Conservation (phyloP, 1,139 yeast species). For the Suhomyces wounanorum region DNA sequence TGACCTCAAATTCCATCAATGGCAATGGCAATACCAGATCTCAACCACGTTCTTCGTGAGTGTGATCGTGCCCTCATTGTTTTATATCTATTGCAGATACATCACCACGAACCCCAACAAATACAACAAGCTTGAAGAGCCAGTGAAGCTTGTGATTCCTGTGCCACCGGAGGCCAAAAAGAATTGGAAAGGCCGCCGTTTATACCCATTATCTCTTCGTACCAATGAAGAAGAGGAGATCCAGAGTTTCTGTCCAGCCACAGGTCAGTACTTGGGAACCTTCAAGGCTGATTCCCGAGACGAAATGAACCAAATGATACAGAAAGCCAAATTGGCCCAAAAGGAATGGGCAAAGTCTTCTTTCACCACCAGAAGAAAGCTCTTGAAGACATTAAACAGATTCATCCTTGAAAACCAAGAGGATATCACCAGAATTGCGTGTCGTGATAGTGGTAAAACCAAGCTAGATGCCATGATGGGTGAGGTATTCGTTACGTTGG, state of each 20-base stretch:
- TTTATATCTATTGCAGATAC: constrained; percentile 41
- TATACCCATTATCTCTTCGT: constrained; percentile 58
- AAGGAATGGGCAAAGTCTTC: constrained; percentile 57
- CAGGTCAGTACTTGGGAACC: constrained; percentile 83
- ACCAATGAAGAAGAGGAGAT: constrained; percentile 64
- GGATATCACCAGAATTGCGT: constrained; percentile 84
- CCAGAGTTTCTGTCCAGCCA: constrained; percentile 93
- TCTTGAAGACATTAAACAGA: constrained; percentile 68
- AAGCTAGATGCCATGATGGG: constrained; percentile 96
- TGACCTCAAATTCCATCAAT: constrained; percentile 43
- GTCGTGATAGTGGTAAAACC: constrained; percentile 95
- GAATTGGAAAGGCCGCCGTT: constrained; percentile 88
- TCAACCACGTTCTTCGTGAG: constrained; percentile 48
- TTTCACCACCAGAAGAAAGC: constrained; percentile 65
- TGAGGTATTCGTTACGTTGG: constrained; percentile 89
- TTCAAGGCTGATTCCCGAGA: constrained; percentile 60
- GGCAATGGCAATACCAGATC: constrained; percentile 52
- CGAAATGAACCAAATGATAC: constrained; percentile 70
- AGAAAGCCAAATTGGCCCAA: constrained; percentile 61
- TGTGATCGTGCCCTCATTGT: constrained; percentile 42
- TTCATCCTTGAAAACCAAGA: constrained; percentile 82
- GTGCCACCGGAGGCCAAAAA: constrained; percentile 85
- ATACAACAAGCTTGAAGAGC: constrained; percentile 47
- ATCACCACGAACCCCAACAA: constrained; percentile 42
- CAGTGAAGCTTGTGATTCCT: constrained; percentile 53